Base-by-base conservation (phyloP, 1,284 basidiomycete genomes). In the Inonotus hispidus region DNA sequence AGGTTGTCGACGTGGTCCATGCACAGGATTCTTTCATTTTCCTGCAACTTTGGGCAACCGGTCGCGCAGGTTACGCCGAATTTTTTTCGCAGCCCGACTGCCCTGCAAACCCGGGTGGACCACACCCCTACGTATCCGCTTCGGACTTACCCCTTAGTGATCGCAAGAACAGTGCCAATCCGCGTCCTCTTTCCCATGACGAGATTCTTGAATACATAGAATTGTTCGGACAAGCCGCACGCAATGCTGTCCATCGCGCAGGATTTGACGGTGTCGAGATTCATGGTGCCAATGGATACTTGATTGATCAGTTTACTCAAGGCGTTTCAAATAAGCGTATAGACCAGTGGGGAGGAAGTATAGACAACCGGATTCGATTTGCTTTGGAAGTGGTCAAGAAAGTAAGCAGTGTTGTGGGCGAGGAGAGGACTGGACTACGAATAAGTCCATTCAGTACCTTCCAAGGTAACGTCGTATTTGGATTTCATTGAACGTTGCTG, bases 31-130 rank as follows among this genome's bases (percentile, higher is more conserved):
- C 75, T 0, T 72, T 68, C 66, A 79, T 84, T 59, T 80, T 72
- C 67, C 32, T 73, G 3, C 82, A 85, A 65, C 69, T 82, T 0
- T 81, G 80, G 81, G 78, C 79, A 0, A 68, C 79, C 25, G 82
- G 80, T 5, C 71, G 79, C 11, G 70, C 73, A 1, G 76, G 76
- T 1, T 59, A 71, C 6, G 67, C 70, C 1, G 60, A 66, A 0
- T 63, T 75, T 3, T 72, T 78, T 6, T 60, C 62, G 7, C 63
- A 1, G 60, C 66, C 0, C 64, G 75, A 5, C 72, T 77, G 5
- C 61, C 60, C 8, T 60, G 67, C 19, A 65, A 70, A 56, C 27
- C 52, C 60, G 19, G 55, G 60, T 16, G 59, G 52, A 23, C 65
- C 32, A 32, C 78, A 56, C 29, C 64, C 68, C 2, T 78, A 72